Conservation (phyloP, 1,139 yeast genomes). For the Candida tropicalis region DNA sequence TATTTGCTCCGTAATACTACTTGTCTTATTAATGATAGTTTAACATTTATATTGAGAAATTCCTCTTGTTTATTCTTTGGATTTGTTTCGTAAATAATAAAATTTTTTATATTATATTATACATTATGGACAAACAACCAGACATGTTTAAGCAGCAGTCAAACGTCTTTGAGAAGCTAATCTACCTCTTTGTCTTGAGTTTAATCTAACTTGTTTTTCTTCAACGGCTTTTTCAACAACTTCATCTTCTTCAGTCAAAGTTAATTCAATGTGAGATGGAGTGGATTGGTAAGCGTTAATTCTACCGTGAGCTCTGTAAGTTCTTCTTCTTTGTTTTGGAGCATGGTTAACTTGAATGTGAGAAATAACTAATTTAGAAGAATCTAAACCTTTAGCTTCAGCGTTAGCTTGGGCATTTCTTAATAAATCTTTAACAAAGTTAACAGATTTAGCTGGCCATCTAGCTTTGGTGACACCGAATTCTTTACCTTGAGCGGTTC, state of each 20-base stretch:
- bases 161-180: constrained; percentile 73
- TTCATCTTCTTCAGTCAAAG: constrained; percentile 94
- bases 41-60: background rate
- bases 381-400: constrained; percentile 98
- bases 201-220: constrained; percentile 75
- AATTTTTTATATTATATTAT: constrained; percentile 4
- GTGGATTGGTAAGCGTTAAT: constrained; percentile 98
- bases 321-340: constrained; percentile 99
- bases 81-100: constrained; percentile 1
- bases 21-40: too few species aligned
- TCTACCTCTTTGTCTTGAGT: constrained; percentile 94
- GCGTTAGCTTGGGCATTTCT: constrained; percentile 99
- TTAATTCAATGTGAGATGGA: constrained; percentile 98
- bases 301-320: constrained; percentile 99
- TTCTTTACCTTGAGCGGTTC: constrained; percentile 99
- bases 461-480: constrained; percentile 99
- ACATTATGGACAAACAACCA: constrained; percentile 1
- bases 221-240: constrained; percentile 93
- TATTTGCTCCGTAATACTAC: too few species aligned
- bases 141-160: constrained; percentile 19
- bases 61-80: background rate
- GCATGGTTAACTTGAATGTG: constrained; percentile 99
- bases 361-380: constrained; percentile 88
- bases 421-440: constrained; percentile 91
- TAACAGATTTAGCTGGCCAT: constrained; percentile 99